Conservation (phyloP, 23 red algal genomes). For the Gracilaria vermiculophylla region DNA sequence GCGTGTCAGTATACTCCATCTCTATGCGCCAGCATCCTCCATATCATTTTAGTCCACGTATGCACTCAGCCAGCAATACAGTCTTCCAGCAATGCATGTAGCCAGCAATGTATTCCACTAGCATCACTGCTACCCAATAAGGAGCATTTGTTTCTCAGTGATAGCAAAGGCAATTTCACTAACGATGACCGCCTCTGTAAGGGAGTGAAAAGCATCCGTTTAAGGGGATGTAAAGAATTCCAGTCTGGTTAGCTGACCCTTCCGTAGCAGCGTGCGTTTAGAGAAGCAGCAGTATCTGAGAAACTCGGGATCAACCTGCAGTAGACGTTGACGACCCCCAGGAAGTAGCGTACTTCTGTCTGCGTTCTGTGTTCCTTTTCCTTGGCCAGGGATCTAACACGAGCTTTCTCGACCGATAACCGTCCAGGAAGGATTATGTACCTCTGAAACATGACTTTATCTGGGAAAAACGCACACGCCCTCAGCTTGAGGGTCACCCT, state of each 20-base stretch:
- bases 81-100: too few relatives aligned
- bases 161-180: too few relatives aligned
- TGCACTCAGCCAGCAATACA: too few relatives aligned
- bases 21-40: too few relatives aligned
- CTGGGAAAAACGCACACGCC: neutral
- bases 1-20: too few relatives aligned
- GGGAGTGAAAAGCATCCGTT: neutral
- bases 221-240: neutral
- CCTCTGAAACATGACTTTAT: neutral
- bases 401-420: neutral
- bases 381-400: neutral
- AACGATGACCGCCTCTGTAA: neutral
- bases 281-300: neutral
- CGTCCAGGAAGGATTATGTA: neutral
- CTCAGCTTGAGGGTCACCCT: slow-evolving; percentile 6
- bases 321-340: neutral
- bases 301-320: neutral
- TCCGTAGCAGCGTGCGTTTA: neutral
- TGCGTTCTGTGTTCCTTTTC: neutral
- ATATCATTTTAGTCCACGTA: too few relatives aligned
- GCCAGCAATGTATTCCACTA: too few relatives aligned
- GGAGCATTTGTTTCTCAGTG: too few relatives aligned
- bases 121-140: too few relatives aligned
- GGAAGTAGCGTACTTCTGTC: neutral
- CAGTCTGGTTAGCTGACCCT: neutral